A percentile compares a stretch with the other conserved stretches of the same genome.
These are phyloP conservation scores for Capsicum chinense DNA, from an alignment of 257 asterid species.

Conservation along the genomic window DNA sequence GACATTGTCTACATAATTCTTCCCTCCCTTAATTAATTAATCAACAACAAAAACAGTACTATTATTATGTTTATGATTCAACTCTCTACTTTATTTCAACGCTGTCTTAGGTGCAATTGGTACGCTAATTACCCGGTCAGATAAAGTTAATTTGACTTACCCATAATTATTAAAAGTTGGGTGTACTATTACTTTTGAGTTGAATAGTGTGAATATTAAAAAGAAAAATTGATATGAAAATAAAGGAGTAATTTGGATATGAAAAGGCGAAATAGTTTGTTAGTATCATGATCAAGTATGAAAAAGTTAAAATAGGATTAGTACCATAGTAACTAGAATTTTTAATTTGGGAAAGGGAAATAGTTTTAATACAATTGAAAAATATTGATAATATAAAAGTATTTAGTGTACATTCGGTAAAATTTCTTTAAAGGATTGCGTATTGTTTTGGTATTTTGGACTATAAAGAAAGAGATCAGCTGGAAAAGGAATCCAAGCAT, in stretches of 20 bases:
- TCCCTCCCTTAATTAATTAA: conserved; percentile 16
- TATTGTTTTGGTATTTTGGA: conserved; percentile 1
- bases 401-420: background rate
- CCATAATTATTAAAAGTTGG: background rate
- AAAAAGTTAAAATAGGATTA: background rate
- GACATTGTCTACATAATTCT: background rate
- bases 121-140: background rate
- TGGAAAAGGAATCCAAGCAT: background rate
- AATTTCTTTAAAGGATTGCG: background rate
- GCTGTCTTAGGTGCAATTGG: background rate
- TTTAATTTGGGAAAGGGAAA: too few species aligned
- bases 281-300: background rate
- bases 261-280: background rate
- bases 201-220: background rate
- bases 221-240: background rate
- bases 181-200: background rate
- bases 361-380: background rate
- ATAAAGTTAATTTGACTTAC: background rate
- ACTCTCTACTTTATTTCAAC: background rate
- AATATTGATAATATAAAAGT: background rate
- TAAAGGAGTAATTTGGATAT: background rate
- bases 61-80: background rate
- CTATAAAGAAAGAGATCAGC: background rate
- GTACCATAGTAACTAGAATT: background rate
- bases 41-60: conserved; percentile 14